Percentiles rank a stretch among this genome's conserved stretches.
These are phyloP conservation scores for Castanopsis chinensis DNA, from an alignment of 306 rosid genomes.

Conservation along the genomic window DNA sequence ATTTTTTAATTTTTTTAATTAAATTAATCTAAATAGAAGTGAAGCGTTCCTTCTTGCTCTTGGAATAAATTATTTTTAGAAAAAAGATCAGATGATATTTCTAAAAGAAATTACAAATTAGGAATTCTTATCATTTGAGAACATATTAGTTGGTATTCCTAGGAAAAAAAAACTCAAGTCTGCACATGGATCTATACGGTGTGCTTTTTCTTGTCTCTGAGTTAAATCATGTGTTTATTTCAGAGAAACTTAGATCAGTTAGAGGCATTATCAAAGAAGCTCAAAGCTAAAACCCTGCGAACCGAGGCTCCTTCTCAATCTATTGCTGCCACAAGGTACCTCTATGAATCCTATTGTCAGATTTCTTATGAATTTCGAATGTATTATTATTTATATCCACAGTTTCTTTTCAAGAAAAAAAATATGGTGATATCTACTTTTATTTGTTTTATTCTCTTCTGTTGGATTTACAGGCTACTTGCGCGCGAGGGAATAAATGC, in stretches of 20 bases:
- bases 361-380: not conserved
- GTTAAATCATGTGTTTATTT: constrained; percentile 14
- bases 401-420: too few species aligned
- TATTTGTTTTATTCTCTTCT: not conserved
- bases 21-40: constrained; percentile 5
- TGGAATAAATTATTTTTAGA: not conserved
- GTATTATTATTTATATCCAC: not conserved
- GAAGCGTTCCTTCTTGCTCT: not conserved
- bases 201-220: constrained; percentile 19
- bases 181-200: not conserved
- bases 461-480: constrained; percentile 65
- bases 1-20: not conserved
- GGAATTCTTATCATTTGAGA: not conserved
- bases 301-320: constrained; percentile 89
- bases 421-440: not conserved
- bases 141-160: not conserved
- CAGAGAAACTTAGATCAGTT: constrained; percentile 96
- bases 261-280: constrained; percentile 94
- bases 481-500: constrained; percentile 99
- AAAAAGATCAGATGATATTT: not conserved
- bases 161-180: not conserved
- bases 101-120: not conserved
- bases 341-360: not conserved
- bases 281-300: constrained; percentile 86
- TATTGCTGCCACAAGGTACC: constrained; percentile 91